Conservation (phyloP, 345 rosid genomes). For the Eucalyptus dawsonii region DNA sequence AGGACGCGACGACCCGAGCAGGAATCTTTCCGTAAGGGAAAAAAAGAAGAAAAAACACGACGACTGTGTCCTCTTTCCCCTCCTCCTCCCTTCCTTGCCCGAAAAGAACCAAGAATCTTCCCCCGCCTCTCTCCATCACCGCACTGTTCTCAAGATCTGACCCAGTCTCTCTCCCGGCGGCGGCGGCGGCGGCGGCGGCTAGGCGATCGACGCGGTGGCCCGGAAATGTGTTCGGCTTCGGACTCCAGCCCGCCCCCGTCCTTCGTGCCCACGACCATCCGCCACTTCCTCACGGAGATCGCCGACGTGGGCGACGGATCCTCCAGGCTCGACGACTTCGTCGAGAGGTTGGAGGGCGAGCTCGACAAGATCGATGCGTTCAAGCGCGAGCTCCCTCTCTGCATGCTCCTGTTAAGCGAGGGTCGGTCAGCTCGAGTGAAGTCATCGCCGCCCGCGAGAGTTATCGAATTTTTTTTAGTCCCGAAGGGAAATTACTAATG, state of each 20-base stretch:
- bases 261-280: slow-evolving; percentile 39
- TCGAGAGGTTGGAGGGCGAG: slow-evolving; percentile 62
- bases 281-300: slow-evolving; percentile 37
- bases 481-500: neutral
- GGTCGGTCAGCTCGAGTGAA: slow-evolving; percentile 28
- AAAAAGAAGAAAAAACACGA: neutral
- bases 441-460: neutral
- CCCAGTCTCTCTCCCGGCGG: neutral
- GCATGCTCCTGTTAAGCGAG: slow-evolving; percentile 61
- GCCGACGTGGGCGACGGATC: slow-evolving; percentile 26
- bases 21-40: neutral
- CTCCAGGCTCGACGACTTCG: slow-evolving; percentile 32
- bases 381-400: slow-evolving; percentile 81
- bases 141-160: neutral
- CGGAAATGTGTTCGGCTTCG: neutral
- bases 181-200: neutral
- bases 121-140: neutral
- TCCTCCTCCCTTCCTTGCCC: neutral
- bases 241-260: neutral
- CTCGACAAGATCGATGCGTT: slow-evolving; percentile 66
- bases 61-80: neutral
- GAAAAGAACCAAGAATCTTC: neutral
- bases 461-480: neutral
- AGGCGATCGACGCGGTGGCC: neutral
- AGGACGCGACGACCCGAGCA: neutral